Conservation (phyloP, 176 grass and related monocot genomes). For the Phoenix roebelenii region DNA sequence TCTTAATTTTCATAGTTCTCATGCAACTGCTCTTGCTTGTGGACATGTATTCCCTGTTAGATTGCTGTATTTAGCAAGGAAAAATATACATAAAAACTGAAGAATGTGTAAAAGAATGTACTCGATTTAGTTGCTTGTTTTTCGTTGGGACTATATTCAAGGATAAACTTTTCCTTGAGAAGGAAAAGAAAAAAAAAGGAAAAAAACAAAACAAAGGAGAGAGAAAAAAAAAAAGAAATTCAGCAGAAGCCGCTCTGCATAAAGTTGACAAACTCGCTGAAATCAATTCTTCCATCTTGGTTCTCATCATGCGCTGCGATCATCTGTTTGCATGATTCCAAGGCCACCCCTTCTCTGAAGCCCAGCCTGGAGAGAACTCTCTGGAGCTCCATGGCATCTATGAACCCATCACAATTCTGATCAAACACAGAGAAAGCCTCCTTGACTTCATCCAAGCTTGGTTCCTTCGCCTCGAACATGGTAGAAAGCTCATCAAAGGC, state of each 20-base stretch:
- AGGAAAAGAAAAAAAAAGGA: slow-evolving; percentile 17
- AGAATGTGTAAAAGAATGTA: too few relatives aligned
- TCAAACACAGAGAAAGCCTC: slow-evolving; percentile 72
- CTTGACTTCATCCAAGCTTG: slow-evolving; percentile 43
- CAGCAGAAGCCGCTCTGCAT: slow-evolving; percentile 36
- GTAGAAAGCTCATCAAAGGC: slow-evolving; percentile 41
- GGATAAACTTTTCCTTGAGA: slow-evolving; percentile 17
- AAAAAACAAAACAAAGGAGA: slow-evolving; percentile 2
- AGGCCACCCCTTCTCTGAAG: slow-evolving; percentile 20
- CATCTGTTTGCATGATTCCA: slow-evolving; percentile 50
- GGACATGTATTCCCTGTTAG: too few relatives aligned
- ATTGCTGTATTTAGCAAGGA: too few relatives aligned
- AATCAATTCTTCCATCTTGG: slow-evolving; percentile 65
- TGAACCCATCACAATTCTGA: slow-evolving; percentile 52
- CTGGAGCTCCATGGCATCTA: slow-evolving; percentile 53
- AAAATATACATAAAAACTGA: too few relatives aligned
- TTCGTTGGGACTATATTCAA: too few relatives aligned
- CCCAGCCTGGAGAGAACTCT: slow-evolving; percentile 56
- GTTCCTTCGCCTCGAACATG: slow-evolving; percentile 73
- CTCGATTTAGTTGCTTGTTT: too few relatives aligned
- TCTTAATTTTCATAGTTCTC: too few relatives aligned
- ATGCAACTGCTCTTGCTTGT: too few relatives aligned
- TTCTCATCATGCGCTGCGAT: slow-evolving; percentile 55
- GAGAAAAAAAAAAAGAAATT: background rate
- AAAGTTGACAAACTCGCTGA: slow-evolving; percentile 59